Conservation (phyloP, 176 grass and related monocot genomes). For the Oryza meyeriana region DNA sequence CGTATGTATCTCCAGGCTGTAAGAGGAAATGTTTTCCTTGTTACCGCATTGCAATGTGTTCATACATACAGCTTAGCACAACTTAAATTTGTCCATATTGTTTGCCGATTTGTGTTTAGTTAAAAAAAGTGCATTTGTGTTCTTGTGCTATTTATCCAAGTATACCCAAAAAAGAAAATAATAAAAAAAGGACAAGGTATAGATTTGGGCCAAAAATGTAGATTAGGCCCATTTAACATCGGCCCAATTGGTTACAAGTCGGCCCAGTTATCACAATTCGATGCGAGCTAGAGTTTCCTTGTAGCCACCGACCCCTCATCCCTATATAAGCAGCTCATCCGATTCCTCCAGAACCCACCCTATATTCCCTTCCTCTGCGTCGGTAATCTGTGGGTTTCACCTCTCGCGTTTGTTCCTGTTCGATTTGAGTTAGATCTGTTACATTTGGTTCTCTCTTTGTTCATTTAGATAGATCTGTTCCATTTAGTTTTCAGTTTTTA, state of each 20-base stretch:
- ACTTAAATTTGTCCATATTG: neutral
- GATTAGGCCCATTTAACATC: neutral
- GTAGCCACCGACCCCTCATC: neutral
- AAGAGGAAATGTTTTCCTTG: too few relatives aligned
- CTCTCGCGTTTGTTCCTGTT: neutral
- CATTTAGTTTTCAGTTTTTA: neutral
- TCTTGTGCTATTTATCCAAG: neutral
- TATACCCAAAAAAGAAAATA: neutral
- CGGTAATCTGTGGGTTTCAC: neutral
- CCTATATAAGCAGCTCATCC: conserved; percentile 12
- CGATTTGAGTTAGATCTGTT: neutral
- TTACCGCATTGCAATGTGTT: neutral
- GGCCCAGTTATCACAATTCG: neutral
- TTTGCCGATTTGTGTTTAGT: neutral
- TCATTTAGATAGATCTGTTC: neutral
- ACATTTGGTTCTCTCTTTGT: neutral
- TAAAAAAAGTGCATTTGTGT: neutral
- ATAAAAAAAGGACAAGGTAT: neutral
- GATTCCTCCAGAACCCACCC: accelerated
- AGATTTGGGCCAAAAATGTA: neutral
- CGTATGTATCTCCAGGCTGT: too few relatives aligned
- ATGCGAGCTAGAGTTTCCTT: conserved; percentile 36
- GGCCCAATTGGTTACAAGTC: neutral
- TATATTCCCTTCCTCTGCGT: neutral
- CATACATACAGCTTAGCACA: neutral